Evolutionary conservation across 1,139 yeast species (phyloP).

Genomic region (Debaryomyces coudertii): DNA sequence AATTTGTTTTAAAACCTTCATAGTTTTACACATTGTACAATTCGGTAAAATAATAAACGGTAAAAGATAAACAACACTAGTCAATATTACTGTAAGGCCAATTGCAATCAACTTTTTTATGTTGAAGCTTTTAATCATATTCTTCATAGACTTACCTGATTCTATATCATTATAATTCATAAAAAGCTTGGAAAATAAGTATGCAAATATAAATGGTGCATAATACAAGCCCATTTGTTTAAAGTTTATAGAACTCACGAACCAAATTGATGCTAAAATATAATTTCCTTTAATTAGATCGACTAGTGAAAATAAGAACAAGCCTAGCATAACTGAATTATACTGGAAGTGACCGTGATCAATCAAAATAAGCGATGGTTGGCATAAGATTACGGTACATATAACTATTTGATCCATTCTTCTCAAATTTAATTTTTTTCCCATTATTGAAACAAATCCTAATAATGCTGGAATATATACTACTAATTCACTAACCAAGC

Average conservation of each 20-base stretch:
- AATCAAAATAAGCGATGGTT: slow-evolving; percentile 78
- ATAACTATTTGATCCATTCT: slow-evolving; percentile 79
- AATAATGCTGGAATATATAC: slow-evolving; percentile 82
- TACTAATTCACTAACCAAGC: slow-evolving; percentile 70
- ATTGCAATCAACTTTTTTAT: slow-evolving; percentile 58
- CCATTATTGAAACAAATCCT: slow-evolving; percentile 67
- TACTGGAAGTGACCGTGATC: slow-evolving; percentile 98
- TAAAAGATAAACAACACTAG: slow-evolving; percentile 54
- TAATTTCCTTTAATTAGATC: slow-evolving; percentile 67
- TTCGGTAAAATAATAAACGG: slow-evolving; percentile 57
- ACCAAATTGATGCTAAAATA: slow-evolving; percentile 74
- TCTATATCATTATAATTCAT: slow-evolving; percentile 24
- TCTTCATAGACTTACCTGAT: slow-evolving; percentile 10
- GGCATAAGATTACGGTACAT: slow-evolving; percentile 73
- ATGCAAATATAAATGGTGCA: slow-evolving; percentile 85
- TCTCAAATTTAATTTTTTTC: slow-evolving; percentile 53
- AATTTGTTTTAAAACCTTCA: slow-evolving; percentile 34
- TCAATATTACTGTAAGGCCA: slow-evolving; percentile 60
- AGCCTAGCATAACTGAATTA: slow-evolving; percentile 92
- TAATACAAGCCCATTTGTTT: slow-evolving; percentile 97
- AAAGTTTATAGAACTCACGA: slow-evolving; percentile 76
- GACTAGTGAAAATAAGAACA: slow-evolving; percentile 67
- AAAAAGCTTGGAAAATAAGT: slow-evolving; percentile 55
- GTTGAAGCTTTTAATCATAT: slow-evolving; percentile 21
- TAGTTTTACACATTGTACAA: slow-evolving; percentile 21